These are phyloP conservation scores for Aspergillus sp. DNA, from an alignment of 2,329 filamentous ascomycete genomes.

Conservation along the genomic window DNA sequence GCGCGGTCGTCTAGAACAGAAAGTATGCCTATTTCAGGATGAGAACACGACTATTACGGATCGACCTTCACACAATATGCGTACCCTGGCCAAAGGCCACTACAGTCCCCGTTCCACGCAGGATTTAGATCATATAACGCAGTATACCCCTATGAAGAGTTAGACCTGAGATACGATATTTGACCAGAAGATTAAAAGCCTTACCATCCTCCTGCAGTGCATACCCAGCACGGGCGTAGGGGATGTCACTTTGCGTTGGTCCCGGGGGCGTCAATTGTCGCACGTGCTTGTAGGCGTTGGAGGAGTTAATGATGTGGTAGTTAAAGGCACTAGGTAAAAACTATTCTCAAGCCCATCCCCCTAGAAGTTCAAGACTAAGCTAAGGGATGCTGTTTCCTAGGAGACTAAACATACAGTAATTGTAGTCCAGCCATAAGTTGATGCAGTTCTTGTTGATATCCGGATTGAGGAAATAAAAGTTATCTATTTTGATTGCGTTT, in stretches of 20 bases:
- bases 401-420: too few species aligned
- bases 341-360: neutral
- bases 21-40: too few species aligned
- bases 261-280: neutral
- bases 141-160: too few species aligned
- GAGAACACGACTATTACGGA: too few species aligned
- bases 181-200: neutral
- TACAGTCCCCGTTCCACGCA: neutral
- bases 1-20: too few species aligned
- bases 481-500: too few species aligned
- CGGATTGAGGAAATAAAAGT: too few species aligned
- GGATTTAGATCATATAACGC: conserved; percentile 1
- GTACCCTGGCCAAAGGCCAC: neutral
- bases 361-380: neutral
- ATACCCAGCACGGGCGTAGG: neutral
- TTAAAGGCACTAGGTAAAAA: neutral
- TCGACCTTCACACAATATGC: neutral
- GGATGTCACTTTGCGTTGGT: neutral
- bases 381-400: too few species aligned
- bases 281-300: neutral
- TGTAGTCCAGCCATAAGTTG: too few species aligned
- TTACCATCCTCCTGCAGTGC: neutral
- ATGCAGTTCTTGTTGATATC: too few species aligned
- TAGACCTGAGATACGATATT: too few species aligned
- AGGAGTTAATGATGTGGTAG: neutral